Conservation (phyloP, 2,329 filamentous ascomycete species). For the Paecilomyces formosus region DNA sequence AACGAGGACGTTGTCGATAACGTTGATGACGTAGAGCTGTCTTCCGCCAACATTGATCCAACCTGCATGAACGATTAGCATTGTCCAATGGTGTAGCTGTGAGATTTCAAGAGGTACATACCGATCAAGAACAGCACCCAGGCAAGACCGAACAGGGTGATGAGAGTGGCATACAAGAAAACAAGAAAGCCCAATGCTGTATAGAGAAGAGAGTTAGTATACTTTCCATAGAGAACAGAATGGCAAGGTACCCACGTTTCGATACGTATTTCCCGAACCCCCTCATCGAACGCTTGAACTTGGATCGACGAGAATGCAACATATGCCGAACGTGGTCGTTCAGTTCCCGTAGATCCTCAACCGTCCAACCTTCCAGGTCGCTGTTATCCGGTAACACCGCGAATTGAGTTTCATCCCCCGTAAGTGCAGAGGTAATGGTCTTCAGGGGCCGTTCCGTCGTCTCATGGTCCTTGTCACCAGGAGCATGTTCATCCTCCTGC, state of each 20-base stretch:
- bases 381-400: constrained; percentile 72
- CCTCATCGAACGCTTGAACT: constrained; percentile 70
- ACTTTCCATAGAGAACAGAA: background rate
- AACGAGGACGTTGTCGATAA: constrained; percentile 65
- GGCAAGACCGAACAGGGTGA: constrained; percentile 75
- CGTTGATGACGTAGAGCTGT: constrained; percentile 61
- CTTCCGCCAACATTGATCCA: constrained; percentile 76
- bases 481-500: constrained; percentile 14
- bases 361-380: constrained; percentile 65
- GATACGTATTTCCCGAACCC: constrained; percentile 74
- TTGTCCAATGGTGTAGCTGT: background rate
- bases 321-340: constrained; percentile 85
- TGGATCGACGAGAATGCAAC: constrained; percentile 71
- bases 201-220: constrained; percentile 2
- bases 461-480: constrained; percentile 6
- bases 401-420: constrained; percentile 58
- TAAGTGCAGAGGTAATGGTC: constrained; percentile 62
- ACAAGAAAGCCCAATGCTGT: constrained; percentile 71
- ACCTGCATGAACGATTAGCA: constrained; percentile 24
- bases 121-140: constrained; percentile 91
- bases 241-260: constrained; percentile 46
- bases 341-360: constrained; percentile 65
- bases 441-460: constrained; percentile 25
- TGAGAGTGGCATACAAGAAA: constrained; percentile 72
- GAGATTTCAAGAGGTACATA: constrained; percentile 14